These are phyloP conservation scores for Scedosporium boydii DNA, from an alignment of 2,329 filamentous ascomycete genomes.

Conservation along the genomic window DNA sequence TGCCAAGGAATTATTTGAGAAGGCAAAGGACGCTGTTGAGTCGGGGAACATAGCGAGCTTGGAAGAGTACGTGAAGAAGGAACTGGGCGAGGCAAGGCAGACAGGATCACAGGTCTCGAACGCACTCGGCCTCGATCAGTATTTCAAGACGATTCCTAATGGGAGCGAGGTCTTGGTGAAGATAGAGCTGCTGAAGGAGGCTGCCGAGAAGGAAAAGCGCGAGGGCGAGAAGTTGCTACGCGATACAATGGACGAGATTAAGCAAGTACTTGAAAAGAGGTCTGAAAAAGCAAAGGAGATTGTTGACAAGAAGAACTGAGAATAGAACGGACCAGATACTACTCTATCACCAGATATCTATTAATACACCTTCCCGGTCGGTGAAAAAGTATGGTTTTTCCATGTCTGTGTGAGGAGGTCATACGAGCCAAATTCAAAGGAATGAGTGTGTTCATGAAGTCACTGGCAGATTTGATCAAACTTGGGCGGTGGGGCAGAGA, in stretches of 20 bases:
- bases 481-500: no score
- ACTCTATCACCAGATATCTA: no score
- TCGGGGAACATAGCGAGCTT: constrained; percentile 46
- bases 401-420: no score
- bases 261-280: constrained; percentile 54
- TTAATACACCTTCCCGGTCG: no score
- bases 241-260: constrained; percentile 58
- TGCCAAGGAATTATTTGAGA: constrained; percentile 51
- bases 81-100: constrained; percentile 32
- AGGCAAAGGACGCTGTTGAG: constrained; percentile 50
- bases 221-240: constrained; percentile 62
- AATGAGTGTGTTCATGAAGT: no score
- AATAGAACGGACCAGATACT: constrained; percentile 13
- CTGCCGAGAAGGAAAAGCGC: constrained; percentile 57
- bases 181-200: constrained; percentile 52
- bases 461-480: no score
- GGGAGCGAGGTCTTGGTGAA: constrained; percentile 57
- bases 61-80: constrained; percentile 23
- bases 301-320: constrained; percentile 38
- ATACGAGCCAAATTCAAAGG: no score
- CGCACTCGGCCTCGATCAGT: constrained; percentile 45
- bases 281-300: constrained; percentile 48
- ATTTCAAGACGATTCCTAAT: constrained; percentile 55
- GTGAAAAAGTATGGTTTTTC: no score
- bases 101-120: constrained; percentile 26